Conservation (phyloP, 331 rosid genomes). For the Rosa hybrid region DNA sequence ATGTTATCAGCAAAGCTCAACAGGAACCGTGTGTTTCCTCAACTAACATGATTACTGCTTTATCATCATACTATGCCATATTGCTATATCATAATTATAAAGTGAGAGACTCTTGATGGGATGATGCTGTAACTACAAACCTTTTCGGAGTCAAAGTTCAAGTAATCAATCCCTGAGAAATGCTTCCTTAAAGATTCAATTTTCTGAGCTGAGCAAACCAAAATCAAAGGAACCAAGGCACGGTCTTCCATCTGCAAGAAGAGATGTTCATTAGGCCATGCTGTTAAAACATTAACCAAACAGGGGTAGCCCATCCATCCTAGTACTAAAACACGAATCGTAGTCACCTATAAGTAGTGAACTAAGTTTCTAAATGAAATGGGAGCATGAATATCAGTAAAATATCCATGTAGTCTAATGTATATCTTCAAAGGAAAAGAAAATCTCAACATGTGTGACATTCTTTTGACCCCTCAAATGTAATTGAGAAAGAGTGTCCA, state of each 20-base stretch:
- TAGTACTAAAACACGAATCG: background rate
- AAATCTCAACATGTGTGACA: background rate
- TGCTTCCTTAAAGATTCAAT: conserved; percentile 50
- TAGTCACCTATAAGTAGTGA: background rate
- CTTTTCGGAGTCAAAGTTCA: conserved; percentile 65
- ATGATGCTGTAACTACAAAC: conserved; percentile 34
- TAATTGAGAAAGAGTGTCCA: conserved; percentile 1
- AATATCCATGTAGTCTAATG: background rate
- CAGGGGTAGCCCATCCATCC: background rate
- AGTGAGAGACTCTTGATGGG: conserved; percentile 12
- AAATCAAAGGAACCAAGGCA: conserved; percentile 60
- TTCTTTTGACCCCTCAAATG: background rate
- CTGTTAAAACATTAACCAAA: conserved; percentile 10
- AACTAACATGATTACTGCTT: no score
- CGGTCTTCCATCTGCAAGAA: conserved; percentile 68
- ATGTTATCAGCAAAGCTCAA: no score
- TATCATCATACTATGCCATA: no score
- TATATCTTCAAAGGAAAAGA: background rate
- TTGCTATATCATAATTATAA: no score
- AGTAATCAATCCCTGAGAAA: conserved; percentile 60
- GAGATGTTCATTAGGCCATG: conserved; percentile 29
- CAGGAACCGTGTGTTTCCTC: no score
- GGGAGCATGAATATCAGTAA: background rate
- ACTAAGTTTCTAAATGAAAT: background rate
- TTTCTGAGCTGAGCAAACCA: conserved; percentile 60